Evolutionary conservation across 768 basidiomycete species (phyloP).

Genomic region (Hericium alpestre): DNA sequence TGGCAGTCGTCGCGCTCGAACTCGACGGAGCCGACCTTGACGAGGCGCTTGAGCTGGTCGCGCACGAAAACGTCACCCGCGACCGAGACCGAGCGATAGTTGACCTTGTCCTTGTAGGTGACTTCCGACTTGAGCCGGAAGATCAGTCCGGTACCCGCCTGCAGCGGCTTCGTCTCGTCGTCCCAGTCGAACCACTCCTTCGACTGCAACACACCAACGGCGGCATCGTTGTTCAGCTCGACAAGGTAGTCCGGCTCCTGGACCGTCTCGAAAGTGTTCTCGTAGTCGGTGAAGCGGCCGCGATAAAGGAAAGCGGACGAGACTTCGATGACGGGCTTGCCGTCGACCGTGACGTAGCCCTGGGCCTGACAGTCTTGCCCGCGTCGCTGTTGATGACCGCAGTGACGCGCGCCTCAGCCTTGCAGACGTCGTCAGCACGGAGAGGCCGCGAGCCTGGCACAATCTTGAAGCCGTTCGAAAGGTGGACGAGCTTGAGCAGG

Average conservation of each 20-base stretch:
- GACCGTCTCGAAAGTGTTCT: constrained; percentile 90
- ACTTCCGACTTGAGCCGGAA: constrained; percentile 85
- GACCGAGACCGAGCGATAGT: constrained; percentile 72
- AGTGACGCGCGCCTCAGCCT: constrained; percentile 77
- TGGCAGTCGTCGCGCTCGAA: constrained; percentile 80
- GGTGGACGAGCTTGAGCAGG: constrained; percentile 88
- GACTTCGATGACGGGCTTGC: constrained; percentile 82
- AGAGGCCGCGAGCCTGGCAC: constrained; percentile 69
- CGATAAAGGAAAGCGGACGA: constrained; percentile 94
- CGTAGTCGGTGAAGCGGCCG: constrained; percentile 85
- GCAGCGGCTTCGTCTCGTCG: constrained; percentile 66
- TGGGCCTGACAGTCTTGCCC: constrained; percentile 90
- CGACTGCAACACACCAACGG: constrained; percentile 81
- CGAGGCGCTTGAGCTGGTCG: constrained; percentile 77
- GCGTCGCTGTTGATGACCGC: constrained; percentile 85
- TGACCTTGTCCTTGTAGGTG: constrained; percentile 83
- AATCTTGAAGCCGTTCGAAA: constrained; percentile 93
- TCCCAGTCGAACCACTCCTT: constrained; percentile 99
- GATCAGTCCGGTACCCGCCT: constrained; percentile 72
- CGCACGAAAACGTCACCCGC: constrained; percentile 79
- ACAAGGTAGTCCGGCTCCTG: constrained; percentile 87
- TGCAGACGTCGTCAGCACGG: constrained; percentile 80
- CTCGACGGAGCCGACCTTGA: constrained; percentile 82
- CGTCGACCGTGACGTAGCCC: constrained; percentile 69
- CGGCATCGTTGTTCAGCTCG: constrained; percentile 60